Percentiles rank a stretch among this genome's conserved stretches.
Conservation (phyloP, 306 rosid genomes). For the Mucuna pruriens region DNA sequence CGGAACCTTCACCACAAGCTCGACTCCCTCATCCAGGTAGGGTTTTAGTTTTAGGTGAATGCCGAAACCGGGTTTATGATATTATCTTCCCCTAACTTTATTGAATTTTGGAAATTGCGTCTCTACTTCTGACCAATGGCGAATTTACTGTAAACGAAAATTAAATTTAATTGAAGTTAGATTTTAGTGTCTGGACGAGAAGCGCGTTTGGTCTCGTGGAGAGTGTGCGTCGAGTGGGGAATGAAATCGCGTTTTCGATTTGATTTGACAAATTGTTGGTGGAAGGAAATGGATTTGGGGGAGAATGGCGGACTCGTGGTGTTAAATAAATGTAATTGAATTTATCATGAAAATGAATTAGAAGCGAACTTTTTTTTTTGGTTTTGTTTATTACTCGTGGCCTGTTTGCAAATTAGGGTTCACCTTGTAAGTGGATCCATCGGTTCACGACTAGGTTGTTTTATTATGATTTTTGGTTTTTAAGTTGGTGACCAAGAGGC, state of each 20-base stretch:
- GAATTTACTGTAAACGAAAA: neutral
- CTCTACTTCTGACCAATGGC: neutral
- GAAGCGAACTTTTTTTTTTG: slow-evolving; percentile 15
- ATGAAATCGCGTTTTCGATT: neutral
- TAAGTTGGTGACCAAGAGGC: neutral
- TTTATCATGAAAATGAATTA: neutral
- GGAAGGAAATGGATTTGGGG: neutral
- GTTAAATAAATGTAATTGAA: neutral
- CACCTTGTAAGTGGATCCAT: neutral
- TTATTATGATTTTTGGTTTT: neutral
- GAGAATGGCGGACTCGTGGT: neutral
- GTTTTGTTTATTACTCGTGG: neutral
- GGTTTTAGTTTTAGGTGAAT: slow-evolving; percentile 36
- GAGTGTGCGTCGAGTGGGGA: slow-evolving; percentile 19
- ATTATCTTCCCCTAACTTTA: too few relatives aligned
- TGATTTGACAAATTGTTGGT: neutral
- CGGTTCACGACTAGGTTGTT: neutral
- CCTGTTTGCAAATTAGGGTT: neutral
- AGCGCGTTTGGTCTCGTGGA: neutral
- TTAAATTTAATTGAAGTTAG: neutral
- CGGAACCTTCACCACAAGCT: slow-evolving; percentile 66
- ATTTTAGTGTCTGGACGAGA: neutral
- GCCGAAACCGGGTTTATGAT: neutral
- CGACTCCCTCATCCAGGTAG: slow-evolving; percentile 67
- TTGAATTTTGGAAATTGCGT: neutral